Conservation (phyloP, 139 green algal species). For the Closterium sp. region DNA sequence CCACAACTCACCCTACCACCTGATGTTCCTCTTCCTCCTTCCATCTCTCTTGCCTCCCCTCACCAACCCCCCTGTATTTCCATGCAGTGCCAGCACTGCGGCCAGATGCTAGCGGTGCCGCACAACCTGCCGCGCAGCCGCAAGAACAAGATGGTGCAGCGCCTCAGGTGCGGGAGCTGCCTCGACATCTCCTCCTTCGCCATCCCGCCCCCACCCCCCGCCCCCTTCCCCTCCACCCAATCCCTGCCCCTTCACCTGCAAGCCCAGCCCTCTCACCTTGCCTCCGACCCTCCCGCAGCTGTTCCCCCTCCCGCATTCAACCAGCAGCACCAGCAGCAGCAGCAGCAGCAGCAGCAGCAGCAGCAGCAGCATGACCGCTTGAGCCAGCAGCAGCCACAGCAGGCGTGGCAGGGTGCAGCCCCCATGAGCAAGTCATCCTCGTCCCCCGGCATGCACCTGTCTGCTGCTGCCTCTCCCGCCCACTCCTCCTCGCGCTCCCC, state of each 20-base stretch:
- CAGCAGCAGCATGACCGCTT: background rate
- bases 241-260: background rate
- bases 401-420: background rate
- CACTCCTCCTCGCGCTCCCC: background rate
- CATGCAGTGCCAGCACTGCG: slow-evolving; percentile 21
- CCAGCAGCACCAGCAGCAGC: background rate
- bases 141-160: slow-evolving; percentile 13
- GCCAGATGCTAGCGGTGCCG: slow-evolving; percentile 4
- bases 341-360: background rate
- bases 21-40: background rate
- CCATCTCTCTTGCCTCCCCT: background rate
- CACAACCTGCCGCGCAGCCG: background rate
- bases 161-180: slow-evolving; percentile 22
- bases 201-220: background rate
- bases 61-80: background rate
- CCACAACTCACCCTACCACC: no score
- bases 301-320: background rate
- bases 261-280: background rate
- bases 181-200: slow-evolving; percentile 20
- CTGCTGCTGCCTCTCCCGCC: background rate
- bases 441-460: background rate
- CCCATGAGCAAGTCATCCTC: background rate
- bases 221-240: background rate
- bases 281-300: background rate
- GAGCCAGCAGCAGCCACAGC: background rate